phyloP scores from a whole-genome alignment of 345 rosid genomes.

The Mercurialis annua region DNA sequence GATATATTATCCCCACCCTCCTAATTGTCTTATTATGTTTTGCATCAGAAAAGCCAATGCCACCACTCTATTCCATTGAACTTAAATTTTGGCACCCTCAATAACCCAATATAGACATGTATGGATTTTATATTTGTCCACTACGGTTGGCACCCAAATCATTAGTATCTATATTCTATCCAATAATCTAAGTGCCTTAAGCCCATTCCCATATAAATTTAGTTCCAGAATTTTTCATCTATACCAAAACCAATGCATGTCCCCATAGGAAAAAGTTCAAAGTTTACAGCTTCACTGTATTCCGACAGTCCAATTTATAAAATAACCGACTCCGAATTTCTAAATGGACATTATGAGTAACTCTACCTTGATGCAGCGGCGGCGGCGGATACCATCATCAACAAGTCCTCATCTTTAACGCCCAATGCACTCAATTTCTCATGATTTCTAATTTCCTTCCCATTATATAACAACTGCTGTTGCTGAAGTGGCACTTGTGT shows the following conservation, averaged over 20 bases:
- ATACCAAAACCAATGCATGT: not conserved
- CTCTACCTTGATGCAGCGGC: slow-evolving; percentile 5
- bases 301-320: not conserved
- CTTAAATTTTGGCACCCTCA: not conserved
- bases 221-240: not conserved
- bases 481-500: slow-evolving; percentile 76
- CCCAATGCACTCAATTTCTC: slow-evolving; percentile 86
- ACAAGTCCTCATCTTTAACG: slow-evolving; percentile 81
- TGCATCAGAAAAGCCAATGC: not conserved
- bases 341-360: no score
- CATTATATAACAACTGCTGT: slow-evolving; percentile 83
- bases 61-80: not conserved
- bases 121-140: not conserved
- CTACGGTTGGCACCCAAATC: no score
- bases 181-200: no score
- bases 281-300: not conserved
- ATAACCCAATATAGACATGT: not conserved
- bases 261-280: not conserved
- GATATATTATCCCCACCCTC: not conserved
- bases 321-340: not conserved
- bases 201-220: no score
- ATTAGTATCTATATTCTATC: not conserved
- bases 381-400: slow-evolving; percentile 78
- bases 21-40: not conserved
- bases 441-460: slow-evolving; percentile 67